A percentile compares a stretch with the other conserved stretches of the same genome.
Conservation (phyloP, 2,329 filamentous ascomycete genomes). For the Beauveria medogensis region DNA sequence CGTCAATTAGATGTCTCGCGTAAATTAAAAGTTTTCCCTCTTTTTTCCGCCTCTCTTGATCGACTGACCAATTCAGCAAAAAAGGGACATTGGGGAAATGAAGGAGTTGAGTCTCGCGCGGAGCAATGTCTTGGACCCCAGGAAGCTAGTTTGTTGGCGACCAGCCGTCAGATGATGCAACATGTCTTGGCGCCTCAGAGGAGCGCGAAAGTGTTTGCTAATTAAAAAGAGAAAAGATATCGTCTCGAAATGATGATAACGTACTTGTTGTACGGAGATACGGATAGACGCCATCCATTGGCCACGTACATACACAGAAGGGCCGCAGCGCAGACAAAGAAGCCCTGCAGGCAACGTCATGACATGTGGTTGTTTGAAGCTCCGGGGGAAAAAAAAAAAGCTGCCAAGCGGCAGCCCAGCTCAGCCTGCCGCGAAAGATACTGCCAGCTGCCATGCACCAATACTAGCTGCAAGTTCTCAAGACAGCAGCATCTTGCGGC, state of each 20-base stretch:
- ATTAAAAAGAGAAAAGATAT: not conserved
- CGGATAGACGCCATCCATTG: too few relatives aligned
- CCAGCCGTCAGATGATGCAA: not conserved
- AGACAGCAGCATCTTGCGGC: too few relatives aligned
- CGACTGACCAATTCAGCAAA: too few relatives aligned
- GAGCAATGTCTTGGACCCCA: not conserved
- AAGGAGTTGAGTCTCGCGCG: not conserved
- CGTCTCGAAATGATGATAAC: too few relatives aligned
- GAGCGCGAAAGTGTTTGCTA: not conserved
- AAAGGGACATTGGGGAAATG: too few relatives aligned
- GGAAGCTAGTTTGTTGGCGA: not conserved
- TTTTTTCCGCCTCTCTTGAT: not conserved
- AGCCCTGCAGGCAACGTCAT: too few relatives aligned
- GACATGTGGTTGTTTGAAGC: not conserved
- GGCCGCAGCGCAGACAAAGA: too few relatives aligned
- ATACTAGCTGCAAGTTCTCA: not conserved
- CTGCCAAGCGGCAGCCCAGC: not conserved
- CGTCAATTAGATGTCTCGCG: not conserved
- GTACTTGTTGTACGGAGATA: too few relatives aligned
- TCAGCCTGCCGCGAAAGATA: not conserved
- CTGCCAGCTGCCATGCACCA: not conserved
- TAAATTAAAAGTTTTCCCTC: not conserved
- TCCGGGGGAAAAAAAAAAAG: too few relatives aligned
- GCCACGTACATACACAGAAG: too few relatives aligned
- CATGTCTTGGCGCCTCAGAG: not conserved